These are phyloP conservation scores for Kernera saxatilis DNA, from an alignment of 345 rosid genomes.

Conservation along the genomic window DNA sequence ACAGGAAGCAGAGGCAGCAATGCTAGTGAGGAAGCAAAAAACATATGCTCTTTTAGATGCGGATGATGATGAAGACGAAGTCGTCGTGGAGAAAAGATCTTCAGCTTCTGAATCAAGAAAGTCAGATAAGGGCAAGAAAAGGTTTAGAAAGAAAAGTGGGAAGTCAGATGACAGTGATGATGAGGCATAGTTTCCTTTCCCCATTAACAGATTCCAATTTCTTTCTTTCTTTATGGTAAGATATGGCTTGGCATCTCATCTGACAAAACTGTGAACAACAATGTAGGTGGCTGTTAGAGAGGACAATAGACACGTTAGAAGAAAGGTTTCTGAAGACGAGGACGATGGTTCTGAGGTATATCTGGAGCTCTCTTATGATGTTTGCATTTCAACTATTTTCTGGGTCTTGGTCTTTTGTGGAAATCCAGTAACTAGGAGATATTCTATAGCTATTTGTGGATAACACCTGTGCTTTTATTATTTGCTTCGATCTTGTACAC, in stretches of 20 bases:
- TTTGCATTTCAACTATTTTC: not conserved
- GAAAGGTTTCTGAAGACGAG: conserved; percentile 46
- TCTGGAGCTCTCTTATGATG: not conserved
- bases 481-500: conserved; percentile 2
- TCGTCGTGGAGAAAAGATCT: conserved; percentile 31
- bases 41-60: conserved; percentile 71
- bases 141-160: conserved; percentile 80
- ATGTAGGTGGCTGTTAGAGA: conserved; percentile 47
- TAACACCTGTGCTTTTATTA: not conserved
- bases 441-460: not conserved
- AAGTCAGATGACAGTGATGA: conserved; percentile 63
- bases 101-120: conserved; percentile 41
- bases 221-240: conserved; percentile 21
- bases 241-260: conserved; percentile 14
- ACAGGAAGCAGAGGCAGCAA: conserved; percentile 83
- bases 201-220: conserved; percentile 12
- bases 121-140: conserved; percentile 47
- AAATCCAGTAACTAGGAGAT: not conserved
- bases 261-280: conserved; percentile 16
- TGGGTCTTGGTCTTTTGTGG: not conserved
- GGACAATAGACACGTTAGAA: conserved; percentile 51
- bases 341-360: conserved; percentile 83
- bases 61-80: conserved; percentile 46
- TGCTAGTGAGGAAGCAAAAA: conserved; percentile 66
- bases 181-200: conserved; percentile 48